Evolutionary conservation across 1,139 yeast species (phyloP).

Genomic region (Suhomyces yuchorum): DNA sequence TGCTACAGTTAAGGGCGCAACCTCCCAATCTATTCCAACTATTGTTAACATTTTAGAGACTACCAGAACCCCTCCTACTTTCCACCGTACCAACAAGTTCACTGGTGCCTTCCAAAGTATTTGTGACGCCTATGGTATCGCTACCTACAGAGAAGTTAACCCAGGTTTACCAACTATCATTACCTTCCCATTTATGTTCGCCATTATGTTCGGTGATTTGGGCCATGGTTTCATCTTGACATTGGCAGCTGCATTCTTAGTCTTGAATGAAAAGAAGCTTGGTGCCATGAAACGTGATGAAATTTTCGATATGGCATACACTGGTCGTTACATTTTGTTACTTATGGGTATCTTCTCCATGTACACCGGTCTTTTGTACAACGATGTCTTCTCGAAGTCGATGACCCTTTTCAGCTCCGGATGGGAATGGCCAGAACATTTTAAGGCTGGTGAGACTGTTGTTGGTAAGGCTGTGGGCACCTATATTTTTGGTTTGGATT

Average conservation of each 20-base stretch:
- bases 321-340: constrained; percentile 72
- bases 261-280: constrained; percentile 60
- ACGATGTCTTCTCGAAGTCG: constrained; percentile 77
- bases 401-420: constrained; percentile 72
- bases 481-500: constrained; percentile 70
- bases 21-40: constrained; percentile 56
- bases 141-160: constrained; percentile 75
- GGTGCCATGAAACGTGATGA: constrained; percentile 69
- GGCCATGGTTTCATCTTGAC: constrained; percentile 76
- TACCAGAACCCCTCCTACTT: constrained; percentile 75
- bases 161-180: constrained; percentile 80
- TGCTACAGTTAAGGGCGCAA: constrained; percentile 32
- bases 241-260: constrained; percentile 60
- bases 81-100: constrained; percentile 73
- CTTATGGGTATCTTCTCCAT: constrained; percentile 79
- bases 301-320: constrained; percentile 78
- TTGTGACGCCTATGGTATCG: constrained; percentile 80
- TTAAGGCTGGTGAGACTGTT: constrained; percentile 58
- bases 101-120: constrained; percentile 76
- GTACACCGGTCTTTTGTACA: constrained; percentile 76
- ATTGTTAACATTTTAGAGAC: constrained; percentile 67
- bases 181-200: constrained; percentile 85
- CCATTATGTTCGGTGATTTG: constrained; percentile 84
- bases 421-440: constrained; percentile 71
- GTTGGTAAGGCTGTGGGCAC: constrained; percentile 58